Percentiles rank a stretch among this genome's conserved stretches.
These are phyloP conservation scores for Chalara sp. DNA, from an alignment of 2,329 filamentous ascomycete species.

Conservation along the genomic window DNA sequence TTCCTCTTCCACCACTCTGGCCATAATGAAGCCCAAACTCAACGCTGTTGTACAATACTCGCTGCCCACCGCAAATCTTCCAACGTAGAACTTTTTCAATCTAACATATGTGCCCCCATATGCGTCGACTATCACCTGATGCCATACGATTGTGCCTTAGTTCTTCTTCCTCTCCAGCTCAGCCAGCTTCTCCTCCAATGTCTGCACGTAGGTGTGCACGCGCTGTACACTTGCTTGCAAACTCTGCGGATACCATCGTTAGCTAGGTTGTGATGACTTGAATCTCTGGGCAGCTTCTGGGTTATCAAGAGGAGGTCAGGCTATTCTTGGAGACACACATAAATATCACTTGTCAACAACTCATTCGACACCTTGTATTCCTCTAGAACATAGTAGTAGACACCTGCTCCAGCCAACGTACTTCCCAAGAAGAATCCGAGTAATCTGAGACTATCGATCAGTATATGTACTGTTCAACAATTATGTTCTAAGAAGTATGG, in stretches of 20 bases:
- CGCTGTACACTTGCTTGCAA: constrained; percentile 82
- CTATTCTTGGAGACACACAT: constrained; percentile 56
- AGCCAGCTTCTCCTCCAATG: constrained; percentile 74
- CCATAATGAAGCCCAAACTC: too few species aligned
- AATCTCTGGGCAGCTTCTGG: constrained; percentile 1
- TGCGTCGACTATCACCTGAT: too few species aligned
- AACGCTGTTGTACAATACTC: too few species aligned
- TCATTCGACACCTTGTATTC: constrained; percentile 94
- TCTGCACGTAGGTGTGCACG: constrained; percentile 76
- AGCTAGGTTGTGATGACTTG: constrained; percentile 1
- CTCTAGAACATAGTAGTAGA: constrained; percentile 89
- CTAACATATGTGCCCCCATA: too few species aligned
- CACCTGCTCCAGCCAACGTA: constrained; percentile 67
- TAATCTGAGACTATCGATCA: constrained; percentile 46
- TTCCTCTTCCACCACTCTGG: too few species aligned
- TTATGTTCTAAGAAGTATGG: not conserved
- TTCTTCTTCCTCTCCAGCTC: constrained; percentile 62
- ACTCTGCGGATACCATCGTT: constrained; percentile 45
- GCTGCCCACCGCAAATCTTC: too few species aligned
- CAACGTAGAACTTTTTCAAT: too few species aligned
- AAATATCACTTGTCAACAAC: constrained; percentile 90
- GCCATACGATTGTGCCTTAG: too few species aligned
- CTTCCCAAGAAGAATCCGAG: constrained; percentile 89
- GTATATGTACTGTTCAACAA: not conserved
- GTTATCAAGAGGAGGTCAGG: not conserved